Evolutionary conservation across 1,139 yeast species (phyloP).

Genomic region (Nakaseomyces uthaithaninus): DNA sequence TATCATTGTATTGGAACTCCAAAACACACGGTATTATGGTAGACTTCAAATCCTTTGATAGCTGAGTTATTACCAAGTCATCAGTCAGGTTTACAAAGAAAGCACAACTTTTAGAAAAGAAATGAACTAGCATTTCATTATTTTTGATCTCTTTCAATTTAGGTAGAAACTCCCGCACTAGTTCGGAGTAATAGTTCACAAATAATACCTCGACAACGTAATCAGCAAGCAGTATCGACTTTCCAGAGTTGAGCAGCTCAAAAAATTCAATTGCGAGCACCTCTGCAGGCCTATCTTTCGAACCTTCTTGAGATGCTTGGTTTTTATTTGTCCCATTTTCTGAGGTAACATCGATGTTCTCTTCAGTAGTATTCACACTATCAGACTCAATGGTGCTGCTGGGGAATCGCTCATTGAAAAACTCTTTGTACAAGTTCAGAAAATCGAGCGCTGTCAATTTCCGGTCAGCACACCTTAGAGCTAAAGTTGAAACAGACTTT

Average conservation of each 20-base stretch:
- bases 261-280: slow-evolving; percentile 20
- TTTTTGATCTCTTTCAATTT: slow-evolving; percentile 18
- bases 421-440: slow-evolving; percentile 28
- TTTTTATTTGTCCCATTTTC: not conserved
- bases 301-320: slow-evolving; percentile 2
- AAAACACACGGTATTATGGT: slow-evolving; percentile 24
- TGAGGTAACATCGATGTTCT: not conserved
- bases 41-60: slow-evolving; percentile 21
- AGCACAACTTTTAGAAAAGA: slow-evolving; percentile 24
- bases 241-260: slow-evolving; percentile 17
- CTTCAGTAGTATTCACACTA: slow-evolving; percentile 13
- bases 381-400: slow-evolving; percentile 16
- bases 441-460: slow-evolving; percentile 26
- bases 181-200: slow-evolving; percentile 25
- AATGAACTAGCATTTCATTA: slow-evolving; percentile 20
- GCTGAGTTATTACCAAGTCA: slow-evolving; percentile 25
- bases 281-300: not conserved
- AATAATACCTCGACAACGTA: slow-evolving; percentile 28
- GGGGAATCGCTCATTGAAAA: slow-evolving; percentile 27
- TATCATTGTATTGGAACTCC: slow-evolving; percentile 12
- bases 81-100: slow-evolving; percentile 25
- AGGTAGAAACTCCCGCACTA: slow-evolving; percentile 23
- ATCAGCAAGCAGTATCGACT: slow-evolving; percentile 25
- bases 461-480: slow-evolving; percentile 25
- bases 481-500: slow-evolving; percentile 22